Evolutionary conservation across 2,329 filamentous ascomycete genomes (phyloP).

Genomic region (Epicoccum nigrum): DNA sequence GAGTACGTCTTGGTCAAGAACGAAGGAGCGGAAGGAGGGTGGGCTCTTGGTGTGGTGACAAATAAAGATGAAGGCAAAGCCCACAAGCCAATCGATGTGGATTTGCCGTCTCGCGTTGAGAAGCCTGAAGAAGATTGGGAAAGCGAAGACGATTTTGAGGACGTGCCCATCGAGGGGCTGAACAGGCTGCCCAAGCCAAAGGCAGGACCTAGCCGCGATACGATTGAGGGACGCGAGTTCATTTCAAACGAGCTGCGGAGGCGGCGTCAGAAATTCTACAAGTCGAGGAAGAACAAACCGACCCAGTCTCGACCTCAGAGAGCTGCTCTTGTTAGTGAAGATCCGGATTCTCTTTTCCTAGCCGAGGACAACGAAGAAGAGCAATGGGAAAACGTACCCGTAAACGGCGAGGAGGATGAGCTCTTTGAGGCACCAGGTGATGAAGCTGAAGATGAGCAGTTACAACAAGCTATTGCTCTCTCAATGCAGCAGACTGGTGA

Average conservation of each 20-base stretch:
- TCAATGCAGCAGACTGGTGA: constrained; percentile 69
- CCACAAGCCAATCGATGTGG: constrained; percentile 91
- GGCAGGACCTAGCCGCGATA: constrained; percentile 35
- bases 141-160: constrained; percentile 84
- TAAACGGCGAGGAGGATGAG: constrained; percentile 60
- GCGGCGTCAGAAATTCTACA: constrained; percentile 56
- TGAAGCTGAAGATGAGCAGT: constrained; percentile 72
- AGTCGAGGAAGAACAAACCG: constrained; percentile 44
- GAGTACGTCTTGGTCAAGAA: constrained; percentile 98
- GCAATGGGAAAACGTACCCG: constrained; percentile 50
- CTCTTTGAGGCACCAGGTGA: constrained; percentile 60
- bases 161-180: constrained; percentile 87
- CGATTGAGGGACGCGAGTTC: constrained; percentile 44
- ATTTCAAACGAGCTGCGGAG: constrained; percentile 49
- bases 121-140: constrained; percentile 68
- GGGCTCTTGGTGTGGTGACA: constrained; percentile 92
- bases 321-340: constrained; percentile 36
- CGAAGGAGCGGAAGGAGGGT: constrained; percentile 91
- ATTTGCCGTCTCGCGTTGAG: constrained; percentile 58
- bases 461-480: constrained; percentile 81
- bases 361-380: constrained; percentile 50
- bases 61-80: constrained; percentile 79
- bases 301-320: constrained; percentile 22
- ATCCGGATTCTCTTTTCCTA: constrained; percentile 64
- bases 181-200: constrained; percentile 76